Evolutionary conservation across 352 stramenopile species (phyloP), one percentile per base, ranked within the genome.

Genomic region (Phytophthora rubi): DNA sequence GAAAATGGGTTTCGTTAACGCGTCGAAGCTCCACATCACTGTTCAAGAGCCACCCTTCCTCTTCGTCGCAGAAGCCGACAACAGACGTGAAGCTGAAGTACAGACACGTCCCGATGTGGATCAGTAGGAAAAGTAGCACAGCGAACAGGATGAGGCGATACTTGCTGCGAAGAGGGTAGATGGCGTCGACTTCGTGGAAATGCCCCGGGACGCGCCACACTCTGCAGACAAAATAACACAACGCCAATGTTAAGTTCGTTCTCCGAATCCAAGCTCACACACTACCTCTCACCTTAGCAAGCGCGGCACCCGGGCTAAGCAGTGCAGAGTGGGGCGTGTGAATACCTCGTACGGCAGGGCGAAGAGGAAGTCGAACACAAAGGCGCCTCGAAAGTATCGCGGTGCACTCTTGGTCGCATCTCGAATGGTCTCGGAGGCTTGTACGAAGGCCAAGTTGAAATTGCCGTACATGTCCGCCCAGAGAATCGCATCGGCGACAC

Each of bases 381-480:
- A 89, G 0, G 18, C 35, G 3, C 63, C 57, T 13, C 58, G 63
- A 6, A 70, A 57, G 28, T 86, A 73, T 30, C 80, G 67, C 3
- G 28, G 28, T 2, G 77, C 75, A 10, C 62, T 75, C 18, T 76
- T 75, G 33, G 57, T 48, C 16, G 79, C 56, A 13, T 78, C 65
- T 3, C 63, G 61, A 7, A 82, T 62, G 47, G 53, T 76, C 52
- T 85, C 79, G 7, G 80, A 60, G 4, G 70, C 53, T 1, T 54
- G 53, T 8, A 62, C 75, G 48, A 70, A 74, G 7, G 62, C 59
- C 21, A 86, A 44, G 47, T 88, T 82, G 53, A 77, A 74, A 39
- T 79, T 85, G 8, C 71, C 30, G 64, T 86, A 89, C 3, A 89
- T 70, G 37, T 89, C 81, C 3, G 49, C 53, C 56, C 73, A 79